A percentile compares a stretch with the other conserved stretches of the same genome.
These are phyloP conservation scores for Pholiota conissans DNA, from an alignment of 768 basidiomycete species.

Conservation along the genomic window DNA sequence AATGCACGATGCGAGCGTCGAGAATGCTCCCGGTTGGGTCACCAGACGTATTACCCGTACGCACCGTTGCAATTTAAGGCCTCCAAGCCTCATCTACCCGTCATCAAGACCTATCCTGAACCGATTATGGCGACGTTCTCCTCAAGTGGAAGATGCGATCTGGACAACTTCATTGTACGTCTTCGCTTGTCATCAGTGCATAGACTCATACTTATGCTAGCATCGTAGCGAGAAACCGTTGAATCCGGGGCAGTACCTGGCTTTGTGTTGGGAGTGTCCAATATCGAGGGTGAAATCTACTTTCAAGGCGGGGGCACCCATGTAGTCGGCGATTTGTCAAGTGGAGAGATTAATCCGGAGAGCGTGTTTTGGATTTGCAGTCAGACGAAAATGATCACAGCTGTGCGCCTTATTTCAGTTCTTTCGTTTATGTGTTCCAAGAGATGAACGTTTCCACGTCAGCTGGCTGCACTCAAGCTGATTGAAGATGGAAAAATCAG, in stretches of 20 bases:
- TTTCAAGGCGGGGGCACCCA: slow-evolving; percentile 28
- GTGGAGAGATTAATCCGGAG: slow-evolving; percentile 27
- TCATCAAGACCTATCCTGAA: background rate
- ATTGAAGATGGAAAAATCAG: slow-evolving; percentile 30
- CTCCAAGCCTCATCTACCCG: background rate
- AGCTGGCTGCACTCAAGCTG: slow-evolving; percentile 34
- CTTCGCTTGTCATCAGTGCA: too few species aligned
- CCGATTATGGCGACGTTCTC: slow-evolving; percentile 15
- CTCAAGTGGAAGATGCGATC: slow-evolving; percentile 8
- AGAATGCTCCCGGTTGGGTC: too few species aligned
- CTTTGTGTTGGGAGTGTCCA: slow-evolving; percentile 24
- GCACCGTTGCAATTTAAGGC: too few species aligned
- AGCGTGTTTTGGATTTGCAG: slow-evolving; percentile 42
- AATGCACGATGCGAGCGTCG: too few species aligned
- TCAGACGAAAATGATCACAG: slow-evolving; percentile 35
- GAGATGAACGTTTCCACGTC: background rate
- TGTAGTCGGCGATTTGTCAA: slow-evolving; percentile 23
- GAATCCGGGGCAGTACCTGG: slow-evolving; percentile 16
- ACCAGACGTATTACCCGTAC: too few species aligned
- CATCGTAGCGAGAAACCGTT: slow-evolving; percentile 10
- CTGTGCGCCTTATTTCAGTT: slow-evolving; percentile 20
- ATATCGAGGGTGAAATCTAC: slow-evolving; percentile 28
- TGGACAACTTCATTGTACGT: slow-evolving; percentile 19
- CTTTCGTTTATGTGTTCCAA: background rate
- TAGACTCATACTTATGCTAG: too few species aligned